Conservation (phyloP, 2,329 filamentous ascomycete genomes). For the Ilyonectria robusta region DNA sequence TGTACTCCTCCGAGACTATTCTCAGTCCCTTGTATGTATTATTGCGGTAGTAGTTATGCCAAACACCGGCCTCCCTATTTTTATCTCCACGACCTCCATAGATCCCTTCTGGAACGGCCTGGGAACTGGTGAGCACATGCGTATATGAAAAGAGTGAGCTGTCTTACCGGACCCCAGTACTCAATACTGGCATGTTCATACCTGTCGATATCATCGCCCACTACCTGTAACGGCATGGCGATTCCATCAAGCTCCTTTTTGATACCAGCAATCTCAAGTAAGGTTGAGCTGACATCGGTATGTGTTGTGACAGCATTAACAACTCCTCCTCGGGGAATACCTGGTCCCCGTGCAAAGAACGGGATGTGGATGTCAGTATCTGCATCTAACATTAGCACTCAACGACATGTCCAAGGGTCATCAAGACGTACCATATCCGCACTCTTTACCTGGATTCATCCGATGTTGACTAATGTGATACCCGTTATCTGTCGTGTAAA, state of each 20-base stretch:
- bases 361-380: slow-evolving; percentile 63
- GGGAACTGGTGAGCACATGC: not conserved
- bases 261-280: slow-evolving; percentile 56
- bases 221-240: slow-evolving; percentile 54
- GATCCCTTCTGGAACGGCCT: slow-evolving; percentile 15
- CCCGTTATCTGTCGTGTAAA: slow-evolving; percentile 32
- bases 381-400: not conserved
- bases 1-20: slow-evolving; percentile 62
- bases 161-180: slow-evolving; percentile 57
- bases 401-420: not conserved
- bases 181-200: slow-evolving; percentile 65
- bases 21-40: slow-evolving; percentile 70
- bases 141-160: not conserved
- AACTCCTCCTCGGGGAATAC: slow-evolving; percentile 51
- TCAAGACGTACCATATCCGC: slow-evolving; percentile 50
- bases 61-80: slow-evolving; percentile 13
- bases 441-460: slow-evolving; percentile 55
- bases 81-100: slow-evolving; percentile 12
- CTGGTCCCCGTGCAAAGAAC: slow-evolving; percentile 62
- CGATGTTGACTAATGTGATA: slow-evolving; percentile 35
- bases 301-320: slow-evolving; percentile 60
- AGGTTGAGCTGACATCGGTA: slow-evolving; percentile 66
- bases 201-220: slow-evolving; percentile 21
- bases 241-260: slow-evolving; percentile 63
- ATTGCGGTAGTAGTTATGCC: slow-evolving; percentile 38